These are phyloP conservation scores for Lecanicillium sp. DNA, from an alignment of 2,329 filamentous ascomycete genomes.

Conservation along the genomic window DNA sequence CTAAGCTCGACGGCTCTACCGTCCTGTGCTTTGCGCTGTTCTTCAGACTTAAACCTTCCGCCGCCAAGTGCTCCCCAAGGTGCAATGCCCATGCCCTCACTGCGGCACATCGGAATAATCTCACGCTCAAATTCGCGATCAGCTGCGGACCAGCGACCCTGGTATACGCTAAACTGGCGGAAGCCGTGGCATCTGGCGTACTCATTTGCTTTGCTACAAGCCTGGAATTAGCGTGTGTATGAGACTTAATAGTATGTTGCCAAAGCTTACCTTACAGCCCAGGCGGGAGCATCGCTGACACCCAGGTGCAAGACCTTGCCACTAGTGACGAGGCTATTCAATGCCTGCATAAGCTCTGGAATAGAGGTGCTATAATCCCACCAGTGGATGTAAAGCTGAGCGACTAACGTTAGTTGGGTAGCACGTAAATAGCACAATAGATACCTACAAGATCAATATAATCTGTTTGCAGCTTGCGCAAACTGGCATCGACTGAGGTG, in stretches of 20 bases:
- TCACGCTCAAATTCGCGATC: slow-evolving; percentile 32
- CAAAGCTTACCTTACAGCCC: slow-evolving; percentile 44
- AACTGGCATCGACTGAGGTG: slow-evolving; percentile 44
- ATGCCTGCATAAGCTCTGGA: slow-evolving; percentile 54
- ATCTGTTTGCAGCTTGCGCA: slow-evolving; percentile 54
- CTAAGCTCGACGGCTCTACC: slow-evolving; percentile 32
- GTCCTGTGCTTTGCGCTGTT: slow-evolving; percentile 23
- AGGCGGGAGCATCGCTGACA: slow-evolving; percentile 60
- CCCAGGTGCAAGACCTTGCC: slow-evolving; percentile 61
- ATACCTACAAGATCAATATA: slow-evolving; percentile 56
- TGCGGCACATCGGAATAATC: slow-evolving; percentile 34
- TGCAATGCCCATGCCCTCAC: slow-evolving; percentile 41
- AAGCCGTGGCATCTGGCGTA: slow-evolving; percentile 65
- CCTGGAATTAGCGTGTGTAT: slow-evolving; percentile 7
- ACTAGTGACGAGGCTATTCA: slow-evolving; percentile 49
- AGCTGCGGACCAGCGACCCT: slow-evolving; percentile 32
- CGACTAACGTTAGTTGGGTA: too few relatives aligned
- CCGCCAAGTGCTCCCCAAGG: slow-evolving; percentile 51
- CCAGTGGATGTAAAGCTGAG: slow-evolving; percentile 53
- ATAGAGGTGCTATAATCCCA: slow-evolving; percentile 56
- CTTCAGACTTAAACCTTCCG: slow-evolving; percentile 35
- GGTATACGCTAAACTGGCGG: slow-evolving; percentile 52
- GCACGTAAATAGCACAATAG: too few relatives aligned
- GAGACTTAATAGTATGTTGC: not conserved
- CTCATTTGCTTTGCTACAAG: slow-evolving; percentile 48